Evolutionary conservation across 1,139 yeast genomes (phyloP), one percentile per base, ranked within the genome.

Genomic region (Pneumocystis sp.): DNA sequence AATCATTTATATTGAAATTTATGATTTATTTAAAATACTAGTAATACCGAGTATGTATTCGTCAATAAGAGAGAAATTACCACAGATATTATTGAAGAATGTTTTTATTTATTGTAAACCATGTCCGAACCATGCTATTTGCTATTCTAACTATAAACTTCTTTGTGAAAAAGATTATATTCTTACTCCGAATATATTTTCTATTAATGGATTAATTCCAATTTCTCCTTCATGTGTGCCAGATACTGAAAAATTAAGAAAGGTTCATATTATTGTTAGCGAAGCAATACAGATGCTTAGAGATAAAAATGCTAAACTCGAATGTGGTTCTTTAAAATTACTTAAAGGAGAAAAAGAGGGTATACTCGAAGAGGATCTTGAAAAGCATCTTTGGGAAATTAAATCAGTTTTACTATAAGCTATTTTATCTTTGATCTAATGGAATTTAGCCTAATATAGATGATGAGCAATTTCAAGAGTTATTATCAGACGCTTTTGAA

Each of bases 41-140:
- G 65, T 50, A 61, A 21, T 59, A 8, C 39, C 42, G 2, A 21
- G 21, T 50, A 50, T 29, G 21, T 50, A 50, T 25, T 50, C 57
- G 12, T 50, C 31, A 50, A 50, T 50, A 50, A 29, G 57, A 25
- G n/a, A 25, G 21, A 50, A 25, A 25, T 15, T 50, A 2, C 57
- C 57, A 4, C 21, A 15, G 7, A 15, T 50, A 12, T 50, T 50
- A 15, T 10, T 59, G 4, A 10, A 59, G 3, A 64, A 62, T 37
- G 44, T 76, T 65, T 82, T 82, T 65, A 96, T 97, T 3, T 67
- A 71, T 1, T 93, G 97, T 75, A 76, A 81, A 7, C 82, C 82
- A 50, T 91, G 97, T 72, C 97, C 97, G 0, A 80, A 80, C 10
- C 87, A 91, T 75, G 95, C 95, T 0, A 78, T 83, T 63, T 93